Base-by-base conservation (phyloP, 768 basidiomycete species). In the Lyophyllum shimeji region DNA sequence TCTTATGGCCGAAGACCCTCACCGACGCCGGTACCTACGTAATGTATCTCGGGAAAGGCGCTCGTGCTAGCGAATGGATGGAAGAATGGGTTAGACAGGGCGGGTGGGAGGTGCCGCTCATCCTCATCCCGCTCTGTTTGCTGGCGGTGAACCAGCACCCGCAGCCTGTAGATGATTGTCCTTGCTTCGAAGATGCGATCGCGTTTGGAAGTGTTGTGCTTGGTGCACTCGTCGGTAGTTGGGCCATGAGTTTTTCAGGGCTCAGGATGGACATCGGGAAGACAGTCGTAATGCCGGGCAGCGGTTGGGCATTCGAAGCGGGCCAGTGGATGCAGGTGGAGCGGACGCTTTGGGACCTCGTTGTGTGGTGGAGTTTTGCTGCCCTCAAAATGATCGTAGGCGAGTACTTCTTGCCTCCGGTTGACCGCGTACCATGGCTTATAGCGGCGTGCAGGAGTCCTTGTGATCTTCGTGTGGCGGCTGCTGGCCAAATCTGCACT, bases 141-240 rank as follows among this genome's bases (percentile, higher is more conserved):
- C 73, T 90, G 4, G 72, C 89, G 18, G 87, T 95, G n/a, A 88
- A 94, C 65, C 85, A 90, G 58, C 93, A 95, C 65, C 94, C 95
- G 0, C 89, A 95, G 61, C 96, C 96, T 0, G 90, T 96, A 8
- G 95, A 98, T 55, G 93, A 96, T 64, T 98, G 96, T 62, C 96
- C 96, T 1, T 98, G 96, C 71, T 99, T 97, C 70, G 96, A 97
- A 67, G 96, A 98, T 65, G 93, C 95, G 2, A 95, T 98, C 49
- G 94, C 96, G 0, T 89, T 95, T 60, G 73, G 90, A n/a, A 87
- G 90, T 23, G 94, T 94, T 40, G 78, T 91, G 17, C 75, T 89
- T 33, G 96, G 96, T n/a, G 74, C 78, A 18, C 73, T 82, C 21
- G 67, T 94, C 0, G 84, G 83, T 0, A 77, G 82, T 43, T 97